Evolutionary conservation across 805 yeast genomes (phyloP), one percentile per base, ranked within the genome.

Genomic region (Candida golubevii): DNA sequence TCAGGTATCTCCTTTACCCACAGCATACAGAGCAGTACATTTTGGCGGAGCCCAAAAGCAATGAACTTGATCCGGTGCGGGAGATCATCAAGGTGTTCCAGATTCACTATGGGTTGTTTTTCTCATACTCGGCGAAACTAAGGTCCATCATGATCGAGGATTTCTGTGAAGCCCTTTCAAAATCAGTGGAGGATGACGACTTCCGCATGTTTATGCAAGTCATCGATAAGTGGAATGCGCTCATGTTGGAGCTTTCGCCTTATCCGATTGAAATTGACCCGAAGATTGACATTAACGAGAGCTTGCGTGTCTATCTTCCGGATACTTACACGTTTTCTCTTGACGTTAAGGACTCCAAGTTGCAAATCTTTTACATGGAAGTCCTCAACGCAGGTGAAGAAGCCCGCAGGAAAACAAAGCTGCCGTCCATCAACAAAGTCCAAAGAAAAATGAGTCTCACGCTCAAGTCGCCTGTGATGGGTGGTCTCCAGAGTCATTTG

Each of bases 21-120:
- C 63, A 67, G 35, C 75, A 78, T 48, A 60, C 59, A 29, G 87
- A 82, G 52, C 65, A 67, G 34, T 81, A 75, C 48, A 48, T 71
- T 8, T 60, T 81, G 32, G 74, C 75, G 3, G 61, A 65, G 12
- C 78, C 83, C 6, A 78, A 77, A 47, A 72, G 73, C 47, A 78
- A 78, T 42, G 81, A 76, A 46, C 67, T 80, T 34, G 81, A 82
- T 55, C 87, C 89, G 5, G 65, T 81, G 37, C 75, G 69, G 39
- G 91, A 85, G 53, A 71, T 84, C 42, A 83, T 80, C 35, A 58
- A 64, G 46, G 51, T 70, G 6, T 65, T 71, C 44, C 69, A 67
- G 59, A 63, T 70, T 12, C 74, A 70, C 45, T 66, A 61, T 41
- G 58, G 70, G 4, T 55, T 71, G 9, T 71, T 65, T 49, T 71